Evolutionary conservation across 75 land plant genomes (phyloP).

Genomic region (Cryptomeria japonica): DNA sequence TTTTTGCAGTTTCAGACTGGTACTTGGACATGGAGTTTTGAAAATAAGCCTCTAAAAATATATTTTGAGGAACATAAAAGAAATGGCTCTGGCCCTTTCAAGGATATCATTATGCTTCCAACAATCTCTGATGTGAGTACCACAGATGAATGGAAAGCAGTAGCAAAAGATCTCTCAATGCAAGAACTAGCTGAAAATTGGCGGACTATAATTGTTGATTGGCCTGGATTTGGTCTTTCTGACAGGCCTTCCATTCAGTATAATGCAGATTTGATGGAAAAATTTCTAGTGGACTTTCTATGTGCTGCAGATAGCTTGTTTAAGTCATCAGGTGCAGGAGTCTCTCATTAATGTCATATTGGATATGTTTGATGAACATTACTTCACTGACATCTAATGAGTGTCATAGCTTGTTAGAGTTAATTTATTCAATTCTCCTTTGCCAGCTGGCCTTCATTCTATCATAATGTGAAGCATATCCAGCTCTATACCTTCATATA

Average conservation of each 20-base stretch:
- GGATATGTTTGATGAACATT: background rate
- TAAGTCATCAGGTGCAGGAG: conserved; percentile 38
- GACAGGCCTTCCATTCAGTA: conserved; percentile 87
- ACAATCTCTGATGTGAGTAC: conserved; percentile 99
- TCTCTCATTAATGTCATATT: conserved; percentile 4
- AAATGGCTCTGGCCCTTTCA: conserved; percentile 23
- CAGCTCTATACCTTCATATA: background rate
- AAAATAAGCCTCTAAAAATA: conserved; percentile 53
- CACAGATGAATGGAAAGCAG: conserved; percentile 91
- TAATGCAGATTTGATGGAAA: conserved; percentile 86
- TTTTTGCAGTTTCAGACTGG: conserved; percentile 48
- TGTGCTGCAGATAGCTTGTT: conserved; percentile 71
- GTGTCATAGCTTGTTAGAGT: background rate
- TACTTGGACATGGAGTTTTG: conserved; percentile 71
- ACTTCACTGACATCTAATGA: background rate
- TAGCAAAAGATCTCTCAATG: conserved; percentile 65
- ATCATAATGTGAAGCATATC: background rate
- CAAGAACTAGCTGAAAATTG: conserved; percentile 40
- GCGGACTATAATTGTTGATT: conserved; percentile 82
- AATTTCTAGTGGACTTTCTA: conserved; percentile 78
- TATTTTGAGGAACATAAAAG: conserved; percentile 63
- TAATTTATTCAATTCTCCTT: background rate
- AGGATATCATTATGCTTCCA: conserved; percentile 78
- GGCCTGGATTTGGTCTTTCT: conserved; percentile 97
- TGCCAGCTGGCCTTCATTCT: background rate